Evolutionary conservation across 208 protist genomes (phyloP), one percentile per base, ranked within the genome.

Genomic region (Eutreptiella sp.): DNA sequence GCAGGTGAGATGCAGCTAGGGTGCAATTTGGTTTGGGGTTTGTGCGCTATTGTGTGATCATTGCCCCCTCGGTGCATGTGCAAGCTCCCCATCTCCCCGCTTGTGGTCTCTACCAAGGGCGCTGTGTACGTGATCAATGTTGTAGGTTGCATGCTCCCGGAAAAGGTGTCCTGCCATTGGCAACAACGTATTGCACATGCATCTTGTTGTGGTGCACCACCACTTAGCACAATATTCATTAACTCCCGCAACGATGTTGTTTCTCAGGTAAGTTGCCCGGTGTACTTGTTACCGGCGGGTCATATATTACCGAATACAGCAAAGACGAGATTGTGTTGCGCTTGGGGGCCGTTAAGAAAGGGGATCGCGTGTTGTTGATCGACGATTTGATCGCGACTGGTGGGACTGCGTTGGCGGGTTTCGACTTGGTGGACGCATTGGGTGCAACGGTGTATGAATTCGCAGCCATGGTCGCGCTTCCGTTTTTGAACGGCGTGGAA

Each of bases 331-430:
- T 91, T 83, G 86, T 77, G 7, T 75, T 93, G 39, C 82, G 87
- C 39, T 41, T 63, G 39, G 87, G 81, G 23, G 85, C 79, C 59
- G 79, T 93, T 48, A 23, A 33, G 41, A 66, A 74, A 41, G 75
- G 65, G 14, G 77, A 81, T 7, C 80, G 87, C 33, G 84, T 90
- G 29, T 76, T 93, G 34, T 73, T 93, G 7, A 83, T 93, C 53
- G 87, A 93, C 69, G 87, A 93, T 66, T 82, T 93, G 0, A 63
- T 93, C 28, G 87, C 87, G 24, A 93, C 87, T 1, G 87, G 87
- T 28, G 87, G 87, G 14, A 92, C 86, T 4, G 80, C 79, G 26
- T 68, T 90, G 5, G 85, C 86, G n/a, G 86, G 86, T 1, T 50
- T 92, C 34, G 83, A 92, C 66, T 79, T 92, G 29, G 80, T 86